Conservation (phyloP, 2,329 filamentous ascomycete species). For the Aspergillus tubingensis region DNA sequence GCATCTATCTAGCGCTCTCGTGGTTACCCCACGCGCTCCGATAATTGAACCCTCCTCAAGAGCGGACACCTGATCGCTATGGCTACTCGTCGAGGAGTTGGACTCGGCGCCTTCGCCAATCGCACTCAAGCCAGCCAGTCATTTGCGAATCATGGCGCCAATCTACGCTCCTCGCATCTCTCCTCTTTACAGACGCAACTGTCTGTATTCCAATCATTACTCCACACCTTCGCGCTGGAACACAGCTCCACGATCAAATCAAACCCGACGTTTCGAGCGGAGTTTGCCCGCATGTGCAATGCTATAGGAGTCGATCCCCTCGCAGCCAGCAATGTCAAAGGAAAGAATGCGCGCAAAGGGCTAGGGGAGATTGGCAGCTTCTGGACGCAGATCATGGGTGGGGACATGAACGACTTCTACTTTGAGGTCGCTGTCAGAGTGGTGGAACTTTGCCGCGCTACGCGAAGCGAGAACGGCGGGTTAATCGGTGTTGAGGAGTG, state of each 20-base stretch:
- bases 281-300: slow-evolving; percentile 98
- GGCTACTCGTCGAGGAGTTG: slow-evolving; percentile 66
- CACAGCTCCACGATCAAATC: slow-evolving; percentile 96
- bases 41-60: background rate
- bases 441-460: slow-evolving; percentile 87
- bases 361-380: slow-evolving; percentile 63
- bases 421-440: slow-evolving; percentile 96
- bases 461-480: slow-evolving; percentile 86
- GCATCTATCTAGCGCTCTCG: background rate
- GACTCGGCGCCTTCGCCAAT: slow-evolving; percentile 86
- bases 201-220: slow-evolving; percentile 89
- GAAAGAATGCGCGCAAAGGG: slow-evolving; percentile 50
- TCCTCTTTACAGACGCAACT: slow-evolving; percentile 89
- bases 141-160: slow-evolving; percentile 86
- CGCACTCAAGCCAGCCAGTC: slow-evolving; percentile 81
- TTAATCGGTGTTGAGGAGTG: slow-evolving; percentile 84
- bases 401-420: slow-evolving; percentile 96
- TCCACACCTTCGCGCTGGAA: slow-evolving; percentile 92
- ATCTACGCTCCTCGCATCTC: slow-evolving; percentile 80
- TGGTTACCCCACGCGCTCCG: background rate
- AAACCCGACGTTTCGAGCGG: slow-evolving; percentile 89
- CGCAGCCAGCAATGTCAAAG: slow-evolving; percentile 63
- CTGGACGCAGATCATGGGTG: slow-evolving; percentile 89
- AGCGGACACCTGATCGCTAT: slow-evolving; percentile 29
- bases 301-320: slow-evolving; percentile 95